Percentiles rank a stretch among this genome's conserved stretches.
These are phyloP conservation scores for Rutidosis leptorrhynchoides DNA, from an alignment of 129 eudicot genomes.

Conservation along the genomic window DNA sequence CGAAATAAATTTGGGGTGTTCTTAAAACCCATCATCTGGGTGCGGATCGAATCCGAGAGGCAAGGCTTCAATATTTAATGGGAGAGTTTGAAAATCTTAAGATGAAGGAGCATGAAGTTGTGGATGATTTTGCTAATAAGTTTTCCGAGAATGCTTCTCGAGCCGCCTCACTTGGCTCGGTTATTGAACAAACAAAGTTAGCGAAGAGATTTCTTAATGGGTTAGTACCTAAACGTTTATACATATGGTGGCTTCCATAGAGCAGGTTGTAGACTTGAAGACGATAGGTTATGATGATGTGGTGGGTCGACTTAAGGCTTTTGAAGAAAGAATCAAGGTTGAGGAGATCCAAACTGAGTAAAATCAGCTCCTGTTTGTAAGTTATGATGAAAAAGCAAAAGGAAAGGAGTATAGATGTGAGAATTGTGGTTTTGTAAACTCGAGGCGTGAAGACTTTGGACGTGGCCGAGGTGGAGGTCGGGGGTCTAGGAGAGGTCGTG, in stretches of 20 bases:
- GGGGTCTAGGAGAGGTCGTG: too few relatives aligned
- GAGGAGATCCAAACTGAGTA: neutral
- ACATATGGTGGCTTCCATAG: conserved; percentile 3
- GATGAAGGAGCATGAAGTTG: too few relatives aligned
- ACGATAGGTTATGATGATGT: neutral
- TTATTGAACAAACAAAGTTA: neutral
- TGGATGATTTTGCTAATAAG: too few relatives aligned
- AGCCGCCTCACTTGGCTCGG: conserved; percentile 5
- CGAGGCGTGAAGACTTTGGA: too few relatives aligned
- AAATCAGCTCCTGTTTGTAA: neutral
- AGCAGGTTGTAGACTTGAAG: neutral
- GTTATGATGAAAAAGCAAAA: neutral
- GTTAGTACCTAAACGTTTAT: too few relatives aligned
- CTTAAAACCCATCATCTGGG: too few relatives aligned
- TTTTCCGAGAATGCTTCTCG: neutral
- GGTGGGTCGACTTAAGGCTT: neutral
- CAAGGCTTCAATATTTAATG: too few relatives aligned
- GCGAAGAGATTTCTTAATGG: neutral
- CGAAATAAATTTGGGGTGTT: too few relatives aligned
- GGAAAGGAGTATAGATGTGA: neutral
- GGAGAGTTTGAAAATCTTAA: too few relatives aligned
- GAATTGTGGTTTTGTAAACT: too few relatives aligned
- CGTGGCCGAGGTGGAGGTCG: too few relatives aligned
- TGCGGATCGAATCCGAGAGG: too few relatives aligned
- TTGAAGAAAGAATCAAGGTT: neutral